Base-by-base conservation (phyloP, 169 alveolate species). In the Eimeria tenella region DNA sequence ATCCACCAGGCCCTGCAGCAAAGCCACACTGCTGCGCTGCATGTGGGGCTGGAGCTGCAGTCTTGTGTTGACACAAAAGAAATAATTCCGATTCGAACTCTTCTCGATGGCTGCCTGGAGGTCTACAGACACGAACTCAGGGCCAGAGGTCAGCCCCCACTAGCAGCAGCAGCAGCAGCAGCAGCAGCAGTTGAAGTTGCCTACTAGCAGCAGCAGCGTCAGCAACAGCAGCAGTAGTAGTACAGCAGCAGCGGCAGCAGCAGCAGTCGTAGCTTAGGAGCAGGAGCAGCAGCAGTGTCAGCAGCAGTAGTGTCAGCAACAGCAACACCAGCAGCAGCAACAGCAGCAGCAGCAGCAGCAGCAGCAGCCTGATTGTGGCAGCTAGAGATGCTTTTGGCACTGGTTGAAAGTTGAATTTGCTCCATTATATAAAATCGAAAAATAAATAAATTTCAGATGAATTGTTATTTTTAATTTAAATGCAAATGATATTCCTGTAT, bases 41-140 rank as follows among this genome's bases (percentile, higher is more conserved):
- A 83, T 75, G 77, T 83, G 19, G 10, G 58, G 55, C 79, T 83
- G 49, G 91, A 83, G 60, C 55, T 83, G 74, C 91, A 83, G 60
- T 83, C 91, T 5, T 56, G 77, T 31, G 21, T 75, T 4, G 91
- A 83, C n/a, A 23, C 74, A 74, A 65, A 70, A 13, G 91, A 83
- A 21, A 83, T 83, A 75, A 58, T 60, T 21, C 55, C 31, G 19
- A n/a, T 83, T 7, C 74, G 91, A 19, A 52, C 31, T 31, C 58
- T 83, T 13, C 74, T 83, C 10, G 91, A 83, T 75, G 91, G 91
- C 53, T 83, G 91, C 77, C 50, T 83, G 8, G 74, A 83, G 42
- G 91, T 83, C 15, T 83, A 60, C 91, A 83, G 19, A 49, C 55
- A 83, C 58, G 91, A 83, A 17, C 55, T 56, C 52, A 50, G 49